These are phyloP conservation scores for Herpetomonas tarakana DNA, from an alignment of 208 protist genomes.

Conservation along the genomic window DNA sequence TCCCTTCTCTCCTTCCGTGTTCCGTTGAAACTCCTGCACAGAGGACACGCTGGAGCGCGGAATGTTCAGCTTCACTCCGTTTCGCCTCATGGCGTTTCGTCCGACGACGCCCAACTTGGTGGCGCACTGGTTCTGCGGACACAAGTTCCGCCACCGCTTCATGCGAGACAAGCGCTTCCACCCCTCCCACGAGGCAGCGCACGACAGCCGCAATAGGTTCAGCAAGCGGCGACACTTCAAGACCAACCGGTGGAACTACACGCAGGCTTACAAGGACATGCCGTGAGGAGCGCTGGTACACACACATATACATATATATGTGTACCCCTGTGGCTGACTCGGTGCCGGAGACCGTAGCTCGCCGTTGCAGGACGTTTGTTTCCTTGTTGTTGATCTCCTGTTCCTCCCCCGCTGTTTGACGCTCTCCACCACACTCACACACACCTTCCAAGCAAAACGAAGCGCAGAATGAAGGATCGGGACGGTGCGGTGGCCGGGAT, in stretches of 20 bases:
- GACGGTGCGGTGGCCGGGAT: no score
- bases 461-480: no score
- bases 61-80: constrained; percentile 26
- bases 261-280: constrained; percentile 91
- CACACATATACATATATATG: constrained; percentile 2
- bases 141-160: constrained; percentile 83
- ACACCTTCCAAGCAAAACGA: no score
- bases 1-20: no score
- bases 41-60: no score
- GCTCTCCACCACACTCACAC: no score
- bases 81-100: constrained; percentile 36
- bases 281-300: constrained; percentile 26
- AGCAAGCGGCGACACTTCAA: constrained; percentile 83
- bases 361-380: no score
- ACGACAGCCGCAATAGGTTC: constrained; percentile 79
- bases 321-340: no score
- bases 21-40: no score
- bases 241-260: constrained; percentile 91
- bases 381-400: no score
- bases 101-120: constrained; percentile 51
- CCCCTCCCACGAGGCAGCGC: constrained; percentile 66
- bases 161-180: constrained; percentile 91
- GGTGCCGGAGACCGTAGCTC: no score
- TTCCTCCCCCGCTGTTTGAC: no score
- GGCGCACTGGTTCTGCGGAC: constrained; percentile 87